Base-by-base conservation (phyloP, 2,329 filamentous ascomycete species). In the Trichoderma hamatum region DNA sequence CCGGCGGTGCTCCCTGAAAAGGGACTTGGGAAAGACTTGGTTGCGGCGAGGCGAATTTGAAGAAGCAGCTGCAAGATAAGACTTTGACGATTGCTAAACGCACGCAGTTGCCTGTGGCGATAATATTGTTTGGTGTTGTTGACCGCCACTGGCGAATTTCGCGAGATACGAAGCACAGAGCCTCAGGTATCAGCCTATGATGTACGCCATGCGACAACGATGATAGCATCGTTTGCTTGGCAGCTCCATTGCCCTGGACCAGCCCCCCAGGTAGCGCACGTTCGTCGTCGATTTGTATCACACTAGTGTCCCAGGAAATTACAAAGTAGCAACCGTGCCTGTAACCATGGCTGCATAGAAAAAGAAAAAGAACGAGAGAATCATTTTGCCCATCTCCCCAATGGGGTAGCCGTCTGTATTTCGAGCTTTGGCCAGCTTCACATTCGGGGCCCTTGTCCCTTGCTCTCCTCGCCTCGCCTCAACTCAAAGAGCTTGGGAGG, bases 221-320 rank as follows among this genome's bases (percentile, higher is more conserved):
- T 61, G 59, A 61, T 49, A 49, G 30, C 59, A 61, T 61, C 6
- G 21, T 28, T 21, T 61, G 59, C 59, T 61, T 61, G 59, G 59
- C 59, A 49, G 39, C 26, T 49, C 58, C 36, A 61, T 28, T 30
- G 24, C 49, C 55, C 32, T 30, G 13, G n/a, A 30, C 19, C 46
- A 49, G 21, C 46, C 46, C n/a, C 46, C 55, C 30, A 24, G 21
- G 21, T 24, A 30, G 58, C 58, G 26, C 19, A 5, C 28, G 43
- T 60, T 39, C 36, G 39, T 60, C 34, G 52, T n/a, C 52, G 46
- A 56, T 56, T 32, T 56, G 52, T 10, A 39, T 60, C 58, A 60
- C 58, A 60, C 58, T 60, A 60, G 58, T 26, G 36, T 49, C 39
- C 26, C 43, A 32, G 59, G 59, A 61, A 46, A 61, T 61, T 61